Base-by-base conservation (phyloP, 1,284 basidiomycete genomes). In the Sporisorium sorghi region DNA sequence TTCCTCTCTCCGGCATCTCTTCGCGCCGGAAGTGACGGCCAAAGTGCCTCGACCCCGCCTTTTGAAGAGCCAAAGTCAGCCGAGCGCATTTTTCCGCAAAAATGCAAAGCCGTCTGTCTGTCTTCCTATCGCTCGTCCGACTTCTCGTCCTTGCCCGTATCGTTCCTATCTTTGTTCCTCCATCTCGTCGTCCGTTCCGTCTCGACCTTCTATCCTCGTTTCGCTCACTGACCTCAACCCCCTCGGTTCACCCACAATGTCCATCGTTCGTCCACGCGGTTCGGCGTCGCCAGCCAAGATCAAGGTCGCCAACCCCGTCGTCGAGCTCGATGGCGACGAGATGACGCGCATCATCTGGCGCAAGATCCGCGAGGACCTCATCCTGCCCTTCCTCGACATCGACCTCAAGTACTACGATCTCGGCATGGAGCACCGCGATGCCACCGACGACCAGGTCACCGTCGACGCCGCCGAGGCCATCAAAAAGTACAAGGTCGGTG, bases 361-460 rank as follows among this genome's bases (percentile, higher is more conserved):
- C 89, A 97, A 96, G 89, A 97, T 98, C 85, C 89, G 93, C 62
- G 92, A 97, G 82, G 93, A 97, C 92, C 90, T 98, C 81, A 96
- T 99, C 82, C 88, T 97, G 54, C 96, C 96, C 10, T 97, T 94
- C 86, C 88, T 99, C 58, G 89, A 95, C 87, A 87, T 99, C 43
- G 93, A 99, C 83, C 93, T 99, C 88, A 98, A 98, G 87, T 99
- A 99, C 88, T 98, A 90, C 86, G 96, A 99, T 86, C 89, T 99
- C 46, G 94, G 95, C 33, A 89, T 98, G 80, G 93, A 95, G 87
- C 88, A 91, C 86, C 91, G 95, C 68, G 94, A 97, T 86, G 88
- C 91, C 79, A 99, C 97, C 40, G 90, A 95, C 82, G 97, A 99
- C 87, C 87, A 92, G 86, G 91, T 99, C 56, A 99, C 97, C 17